Evolutionary conservation across 164 flowering plant genomes (phyloP).

Genomic region (Chimonanthus praecox): DNA sequence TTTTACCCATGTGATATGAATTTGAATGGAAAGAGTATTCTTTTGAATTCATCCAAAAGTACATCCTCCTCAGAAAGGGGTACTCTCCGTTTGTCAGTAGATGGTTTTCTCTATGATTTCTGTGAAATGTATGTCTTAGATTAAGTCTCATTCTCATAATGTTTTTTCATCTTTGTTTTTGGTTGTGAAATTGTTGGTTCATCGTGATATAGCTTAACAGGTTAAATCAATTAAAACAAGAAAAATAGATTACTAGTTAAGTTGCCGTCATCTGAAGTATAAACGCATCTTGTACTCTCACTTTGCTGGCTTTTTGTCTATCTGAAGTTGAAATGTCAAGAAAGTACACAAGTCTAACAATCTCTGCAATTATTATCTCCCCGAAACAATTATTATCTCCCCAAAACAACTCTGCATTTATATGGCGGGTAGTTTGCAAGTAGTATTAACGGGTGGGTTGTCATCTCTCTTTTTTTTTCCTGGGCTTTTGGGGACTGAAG

Average conservation of each 20-base stretch:
- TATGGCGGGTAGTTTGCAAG: constrained; percentile 9
- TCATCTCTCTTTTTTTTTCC: constrained; percentile 10
- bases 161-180: not conserved
- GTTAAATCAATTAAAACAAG: too few relatives aligned
- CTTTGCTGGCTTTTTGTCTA: not conserved
- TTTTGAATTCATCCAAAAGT: too few relatives aligned
- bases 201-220: too few relatives aligned
- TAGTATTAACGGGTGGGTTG: constrained; percentile 22
- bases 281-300: not conserved
- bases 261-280: not conserved
- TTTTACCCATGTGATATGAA: too few relatives aligned
- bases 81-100: not conserved
- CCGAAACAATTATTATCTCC: not conserved
- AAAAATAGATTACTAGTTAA: not conserved
- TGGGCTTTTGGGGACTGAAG: constrained; percentile 31
- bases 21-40: too few relatives aligned
- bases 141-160: not conserved
- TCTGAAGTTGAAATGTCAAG: not conserved
- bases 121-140: too few relatives aligned
- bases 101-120: too few relatives aligned
- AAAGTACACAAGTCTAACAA: not conserved
- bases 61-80: too few relatives aligned
- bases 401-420: not conserved
- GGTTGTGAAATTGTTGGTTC: not conserved
- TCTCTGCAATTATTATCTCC: too few relatives aligned